These are phyloP conservation scores for Lactuca saligna DNA, from an alignment of 129 eudicot genomes.

Conservation along the genomic window DNA sequence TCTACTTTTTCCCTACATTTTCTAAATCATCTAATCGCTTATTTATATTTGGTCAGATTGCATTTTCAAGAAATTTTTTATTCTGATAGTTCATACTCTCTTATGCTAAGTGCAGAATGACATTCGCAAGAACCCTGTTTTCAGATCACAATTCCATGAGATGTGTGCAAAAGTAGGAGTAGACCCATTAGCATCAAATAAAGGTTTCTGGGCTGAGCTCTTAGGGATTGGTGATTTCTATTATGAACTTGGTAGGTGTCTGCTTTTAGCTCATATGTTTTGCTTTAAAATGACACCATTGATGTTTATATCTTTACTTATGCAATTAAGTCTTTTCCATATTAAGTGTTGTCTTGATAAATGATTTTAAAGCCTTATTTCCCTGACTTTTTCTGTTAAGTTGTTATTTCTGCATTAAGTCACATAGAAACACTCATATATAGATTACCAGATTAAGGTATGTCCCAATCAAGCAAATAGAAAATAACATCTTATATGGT, in stretches of 20 bases:
- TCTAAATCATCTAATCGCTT: background rate
- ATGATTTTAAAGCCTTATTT: too few species aligned
- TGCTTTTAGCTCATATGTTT: background rate
- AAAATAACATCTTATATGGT: constrained; percentile 6
- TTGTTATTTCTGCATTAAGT: too few species aligned
- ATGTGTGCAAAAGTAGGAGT: constrained; percentile 99
- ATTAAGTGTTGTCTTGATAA: too few species aligned
- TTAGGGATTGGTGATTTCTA: constrained; percentile 97
- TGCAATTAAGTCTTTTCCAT: background rate
- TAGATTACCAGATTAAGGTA: too few species aligned
- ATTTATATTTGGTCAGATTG: too few species aligned
- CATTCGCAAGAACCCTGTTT: constrained; percentile 90
- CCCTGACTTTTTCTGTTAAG: too few species aligned
- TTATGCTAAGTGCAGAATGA: constrained; percentile 68
- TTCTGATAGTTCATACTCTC: background rate
- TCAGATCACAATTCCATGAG: constrained; percentile 94
- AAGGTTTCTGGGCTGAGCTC: constrained; percentile 98
- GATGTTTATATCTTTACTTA: background rate
- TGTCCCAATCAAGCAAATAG: background rate
- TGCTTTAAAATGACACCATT: background rate
- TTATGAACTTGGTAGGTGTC: constrained; percentile 86
- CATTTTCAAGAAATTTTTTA: too few species aligned
- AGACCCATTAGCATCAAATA: constrained; percentile 92
- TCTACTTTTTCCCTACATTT: background rate
- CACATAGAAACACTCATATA: too few species aligned